Evolutionary conservation across 2,329 filamentous ascomycete species (phyloP), one percentile per base, ranked within the genome.

Genomic region (Ophiocordyceps sinensis): DNA sequence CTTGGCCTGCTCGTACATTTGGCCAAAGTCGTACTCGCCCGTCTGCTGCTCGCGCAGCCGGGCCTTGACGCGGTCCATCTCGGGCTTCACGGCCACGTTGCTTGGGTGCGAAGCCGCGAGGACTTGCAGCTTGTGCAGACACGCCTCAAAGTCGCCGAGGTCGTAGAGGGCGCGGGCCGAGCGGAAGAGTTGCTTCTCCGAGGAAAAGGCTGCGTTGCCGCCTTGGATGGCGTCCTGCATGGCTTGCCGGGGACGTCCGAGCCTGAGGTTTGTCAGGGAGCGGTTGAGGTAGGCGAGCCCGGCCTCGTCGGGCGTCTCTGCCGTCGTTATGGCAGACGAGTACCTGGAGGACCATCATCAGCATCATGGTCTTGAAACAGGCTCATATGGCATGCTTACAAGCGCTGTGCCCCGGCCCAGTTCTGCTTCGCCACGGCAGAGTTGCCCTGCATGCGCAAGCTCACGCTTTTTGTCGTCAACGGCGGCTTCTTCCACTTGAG

Each of bases 151-250:
- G n/a, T 55, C 49, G 1, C 50, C 45, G 4, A 72, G 58, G 4
- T 54, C 46, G 39, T 72, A 72, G 0, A 68, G 53, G 0, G 68
- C 68, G 41, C 56, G 60, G 0, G 63, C 60, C 38, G 67, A 58
- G 2, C 68, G 62, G 44, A 64, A 67, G 3, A 67, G 53, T 0
- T 54, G 55, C 46, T 70, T 72, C 38, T 71, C 67, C 1, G 58
- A 54, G 0, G 51, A 45, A 0, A 46, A 38, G 1, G 41, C 29
- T 9, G 37, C 42, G 28, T 49, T 21, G 4, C 41, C 37, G 1
- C 48, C 51, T 9, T 43, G 34, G 4, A 41, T 32, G 2, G 54
- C 54, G 44, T 64, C 60, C 0, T 39, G 14, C 2, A 66, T 44
- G 1, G 61, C 59, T 28, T 53, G 48, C 29, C 53, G 52, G 1